Conservation (phyloP, 495 filamentous ascomycete genomes). For the Emericellopsis terricola region DNA sequence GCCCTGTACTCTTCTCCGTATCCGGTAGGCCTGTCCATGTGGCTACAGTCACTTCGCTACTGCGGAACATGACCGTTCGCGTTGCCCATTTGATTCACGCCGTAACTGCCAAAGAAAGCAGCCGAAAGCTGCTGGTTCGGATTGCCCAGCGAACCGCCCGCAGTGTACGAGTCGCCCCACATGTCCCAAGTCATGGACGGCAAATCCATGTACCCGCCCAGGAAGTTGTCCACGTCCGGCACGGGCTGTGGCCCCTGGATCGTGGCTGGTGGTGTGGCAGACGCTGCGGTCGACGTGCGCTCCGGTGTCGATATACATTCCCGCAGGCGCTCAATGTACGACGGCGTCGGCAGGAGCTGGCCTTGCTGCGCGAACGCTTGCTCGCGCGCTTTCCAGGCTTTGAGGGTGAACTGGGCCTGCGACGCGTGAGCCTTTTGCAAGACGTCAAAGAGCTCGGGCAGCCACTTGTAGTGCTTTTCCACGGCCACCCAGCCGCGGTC, state of each 20-base stretch:
- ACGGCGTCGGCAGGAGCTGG: conserved; percentile 11
- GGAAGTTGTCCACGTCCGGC: conserved; percentile 12
- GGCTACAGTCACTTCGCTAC: too few species aligned
- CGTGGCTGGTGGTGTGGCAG: background rate
- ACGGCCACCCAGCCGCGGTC: conserved; percentile 33
- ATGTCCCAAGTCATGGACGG: conserved; percentile 25
- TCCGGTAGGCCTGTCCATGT: too few species aligned
- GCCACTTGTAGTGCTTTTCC: conserved; percentile 19
- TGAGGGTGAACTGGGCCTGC: conserved; percentile 24
- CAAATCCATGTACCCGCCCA: conserved; percentile 15
- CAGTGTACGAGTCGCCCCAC: conserved; percentile 8
- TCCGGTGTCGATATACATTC: conserved; percentile 8
- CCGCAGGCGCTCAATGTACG: conserved; percentile 17
- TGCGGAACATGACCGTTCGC: too few species aligned
- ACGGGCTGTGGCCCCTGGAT: conserved; percentile 2
- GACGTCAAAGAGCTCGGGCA: conserved; percentile 25
- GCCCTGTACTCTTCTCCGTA: background rate
- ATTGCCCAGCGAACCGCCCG: conserved; percentile 13
- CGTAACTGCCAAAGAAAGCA: conserved; percentile 36
- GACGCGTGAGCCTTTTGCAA: conserved; percentile 19
- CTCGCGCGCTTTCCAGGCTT: conserved; percentile 27
- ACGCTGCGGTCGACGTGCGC: background rate
- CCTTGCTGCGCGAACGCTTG: conserved; percentile 9
- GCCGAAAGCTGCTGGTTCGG: conserved; percentile 26
- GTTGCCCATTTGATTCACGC: conserved; percentile 22